Percentiles rank a stretch among this genome's conserved stretches.
phyloP scores from a whole-genome alignment of 2,329 filamentous ascomycete species.

The Colletotrichum trifolii region DNA sequence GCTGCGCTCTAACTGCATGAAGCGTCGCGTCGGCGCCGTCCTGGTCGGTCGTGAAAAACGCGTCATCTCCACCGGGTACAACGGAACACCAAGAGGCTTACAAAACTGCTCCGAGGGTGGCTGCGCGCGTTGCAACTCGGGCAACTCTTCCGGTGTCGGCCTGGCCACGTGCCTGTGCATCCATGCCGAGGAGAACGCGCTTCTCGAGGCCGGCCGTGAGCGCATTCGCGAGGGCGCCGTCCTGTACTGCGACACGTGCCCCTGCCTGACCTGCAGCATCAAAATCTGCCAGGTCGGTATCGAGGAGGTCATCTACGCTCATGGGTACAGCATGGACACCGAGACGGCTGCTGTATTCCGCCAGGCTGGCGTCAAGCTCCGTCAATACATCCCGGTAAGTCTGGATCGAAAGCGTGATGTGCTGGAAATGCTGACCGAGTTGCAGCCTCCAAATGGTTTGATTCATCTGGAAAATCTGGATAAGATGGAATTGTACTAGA shows the following conservation, averaged over 20 bases:
- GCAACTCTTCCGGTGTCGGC: constrained; percentile 74
- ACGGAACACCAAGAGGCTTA: constrained; percentile 92
- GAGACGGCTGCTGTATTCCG: constrained; percentile 84
- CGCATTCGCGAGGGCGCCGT: constrained; percentile 84
- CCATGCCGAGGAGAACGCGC: constrained; percentile 97
- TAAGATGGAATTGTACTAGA: constrained; percentile 55
- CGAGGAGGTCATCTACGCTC: constrained; percentile 92
- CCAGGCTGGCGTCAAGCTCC: constrained; percentile 83
- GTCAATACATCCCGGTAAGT: constrained; percentile 88
- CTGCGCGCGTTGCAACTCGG: constrained; percentile 87
- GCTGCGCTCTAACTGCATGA: constrained; percentile 97
- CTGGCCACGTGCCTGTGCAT: constrained; percentile 92
- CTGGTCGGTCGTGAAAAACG: constrained; percentile 82
- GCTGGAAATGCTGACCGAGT: constrained; percentile 37
- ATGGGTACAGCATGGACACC: constrained; percentile 93
- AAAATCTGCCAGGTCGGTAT: constrained; percentile 99
- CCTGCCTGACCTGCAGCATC: constrained; percentile 96
- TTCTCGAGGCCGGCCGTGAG: constrained; percentile 93
- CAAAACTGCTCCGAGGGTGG: constrained; percentile 94
- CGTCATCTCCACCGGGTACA: constrained; percentile 96
- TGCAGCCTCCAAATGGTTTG: constrained; percentile 71
- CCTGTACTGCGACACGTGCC: constrained; percentile 95
- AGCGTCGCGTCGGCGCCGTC: constrained; percentile 93
- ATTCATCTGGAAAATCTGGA: constrained; percentile 73
- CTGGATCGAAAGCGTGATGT: constrained; percentile 10